Base-by-base conservation (phyloP, 352 stramenopile species). In the Globisporangium radiosum region DNA sequence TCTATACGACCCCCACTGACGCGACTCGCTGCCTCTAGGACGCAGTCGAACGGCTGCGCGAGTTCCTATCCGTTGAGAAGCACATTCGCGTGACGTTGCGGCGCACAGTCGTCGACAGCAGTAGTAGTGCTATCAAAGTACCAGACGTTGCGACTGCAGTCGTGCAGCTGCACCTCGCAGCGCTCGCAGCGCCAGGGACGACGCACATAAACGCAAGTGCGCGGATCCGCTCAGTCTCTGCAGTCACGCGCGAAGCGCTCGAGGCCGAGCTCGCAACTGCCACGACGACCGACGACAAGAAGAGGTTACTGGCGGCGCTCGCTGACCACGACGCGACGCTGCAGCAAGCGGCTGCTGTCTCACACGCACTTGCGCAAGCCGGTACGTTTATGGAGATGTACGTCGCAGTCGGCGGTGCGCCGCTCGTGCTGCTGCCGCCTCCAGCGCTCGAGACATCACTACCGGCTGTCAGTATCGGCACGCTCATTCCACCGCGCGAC, bases 201-300 rank as follows among this genome's bases (percentile, higher is more conserved):
- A 68, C 55, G 5, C 57, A 57, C 5, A 60, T 73, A 19, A 8
- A 52, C 3, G 39, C 66, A 0, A 60, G 51, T 5, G 57, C 54
- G 0, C 48, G 47, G 25, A n/a, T 85, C 13, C 57, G 59, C n/a
- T 45, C 49, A 9, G 60, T 86, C 14, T 40, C 14, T 40, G 69
- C 74, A 3, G 44, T 85, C 25, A 56, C 78, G 13, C 71, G 70
- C 42, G 72, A 82, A 33, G 47, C 65, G 7, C 47, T 92, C 2
- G 84, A 93, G 60, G 76, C 88, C 50, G 76, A 87, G 39, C 55
- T 92, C 3, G 69, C 73, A 17, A 54, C n/a, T 47, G 65, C 76
- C 1, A 42, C 68, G 14, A 74, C 76, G 9, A 79, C 73, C 44
- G 84, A 93, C 19, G 84, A 93, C 19, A 93, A 90, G 65, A 93